phyloP scores from a whole-genome alignment of 2,329 filamentous ascomycete species.

The Pseudogymnoascus sp. region DNA sequence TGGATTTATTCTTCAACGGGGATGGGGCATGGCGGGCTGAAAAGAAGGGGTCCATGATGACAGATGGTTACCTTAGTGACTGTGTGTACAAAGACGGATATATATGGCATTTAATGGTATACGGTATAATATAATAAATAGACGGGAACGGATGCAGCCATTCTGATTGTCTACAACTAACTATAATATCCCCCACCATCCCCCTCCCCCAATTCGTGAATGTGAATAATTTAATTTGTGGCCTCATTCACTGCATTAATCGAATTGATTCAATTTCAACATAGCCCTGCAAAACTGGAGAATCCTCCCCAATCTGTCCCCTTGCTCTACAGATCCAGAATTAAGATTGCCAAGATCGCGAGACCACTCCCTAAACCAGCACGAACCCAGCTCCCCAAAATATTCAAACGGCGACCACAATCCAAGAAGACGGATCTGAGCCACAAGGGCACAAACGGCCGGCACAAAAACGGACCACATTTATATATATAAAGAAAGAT shows the following conservation, averaged over 20 bases:
- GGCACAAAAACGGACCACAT: neutral
- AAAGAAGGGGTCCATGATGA: neutral
- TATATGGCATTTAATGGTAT: too few relatives aligned
- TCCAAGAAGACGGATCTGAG: neutral
- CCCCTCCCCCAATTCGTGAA: too few relatives aligned
- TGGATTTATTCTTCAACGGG: neutral
- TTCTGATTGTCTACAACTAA: too few relatives aligned
- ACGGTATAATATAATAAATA: too few relatives aligned
- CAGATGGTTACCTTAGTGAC: neutral
- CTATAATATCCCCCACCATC: neutral
- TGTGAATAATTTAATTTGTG: neutral
- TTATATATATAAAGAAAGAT: neutral
- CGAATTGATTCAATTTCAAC: neutral
- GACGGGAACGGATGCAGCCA: too few relatives aligned
- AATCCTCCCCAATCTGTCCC: neutral
- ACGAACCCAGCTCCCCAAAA: neutral
- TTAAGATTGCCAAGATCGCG: conserved; percentile 9
- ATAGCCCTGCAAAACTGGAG: conserved; percentile 9
- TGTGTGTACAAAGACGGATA: neutral
- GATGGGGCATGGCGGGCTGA: neutral
- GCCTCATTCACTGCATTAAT: neutral
- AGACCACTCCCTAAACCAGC: neutral
- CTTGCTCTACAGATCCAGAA: conserved; percentile 5
- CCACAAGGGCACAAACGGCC: neutral
- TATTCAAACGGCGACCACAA: neutral